Conservation (phyloP, 2,329 filamentous ascomycete species). For the Talaromyces amestolkiae region DNA sequence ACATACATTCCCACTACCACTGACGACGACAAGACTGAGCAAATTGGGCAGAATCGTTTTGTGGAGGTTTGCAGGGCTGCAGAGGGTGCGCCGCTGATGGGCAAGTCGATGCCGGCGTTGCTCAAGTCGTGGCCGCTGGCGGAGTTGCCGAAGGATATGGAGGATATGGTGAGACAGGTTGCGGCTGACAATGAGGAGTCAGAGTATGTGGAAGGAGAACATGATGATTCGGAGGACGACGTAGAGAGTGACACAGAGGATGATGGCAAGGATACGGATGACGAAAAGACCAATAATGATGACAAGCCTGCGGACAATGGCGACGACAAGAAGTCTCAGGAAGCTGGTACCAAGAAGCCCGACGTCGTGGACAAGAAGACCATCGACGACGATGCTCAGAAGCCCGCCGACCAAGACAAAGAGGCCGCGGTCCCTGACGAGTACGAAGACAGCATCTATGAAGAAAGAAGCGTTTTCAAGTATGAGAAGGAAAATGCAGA, state of each 20-base stretch:
- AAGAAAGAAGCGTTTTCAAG: not conserved
- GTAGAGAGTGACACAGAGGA: not conserved
- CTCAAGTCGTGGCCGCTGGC: constrained; percentile 9
- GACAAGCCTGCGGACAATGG: not conserved
- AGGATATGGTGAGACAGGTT: constrained; percentile 5
- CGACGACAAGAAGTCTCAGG: not conserved
- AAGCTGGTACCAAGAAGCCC: not conserved
- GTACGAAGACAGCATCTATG: not conserved
- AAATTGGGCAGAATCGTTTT: constrained; percentile 6
- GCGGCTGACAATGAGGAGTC: not conserved
- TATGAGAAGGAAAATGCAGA: not conserved
- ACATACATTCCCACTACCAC: not conserved
- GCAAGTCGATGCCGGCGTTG: constrained; percentile 2
- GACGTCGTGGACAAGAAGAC: not conserved
- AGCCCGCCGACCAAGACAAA: not conserved
- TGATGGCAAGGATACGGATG: not conserved
- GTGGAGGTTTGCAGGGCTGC: not conserved
- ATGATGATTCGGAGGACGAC: not conserved
- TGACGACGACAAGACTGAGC: not conserved
- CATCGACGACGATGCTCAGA: not conserved
- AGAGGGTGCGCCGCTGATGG: not conserved
- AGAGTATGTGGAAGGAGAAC: not conserved
- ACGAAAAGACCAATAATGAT: not conserved
- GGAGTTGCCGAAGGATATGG: constrained; percentile 8
- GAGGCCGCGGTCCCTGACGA: not conserved